Evolutionary conservation across 805 yeast species (phyloP).

Genomic region (Candida loeiensis): DNA sequence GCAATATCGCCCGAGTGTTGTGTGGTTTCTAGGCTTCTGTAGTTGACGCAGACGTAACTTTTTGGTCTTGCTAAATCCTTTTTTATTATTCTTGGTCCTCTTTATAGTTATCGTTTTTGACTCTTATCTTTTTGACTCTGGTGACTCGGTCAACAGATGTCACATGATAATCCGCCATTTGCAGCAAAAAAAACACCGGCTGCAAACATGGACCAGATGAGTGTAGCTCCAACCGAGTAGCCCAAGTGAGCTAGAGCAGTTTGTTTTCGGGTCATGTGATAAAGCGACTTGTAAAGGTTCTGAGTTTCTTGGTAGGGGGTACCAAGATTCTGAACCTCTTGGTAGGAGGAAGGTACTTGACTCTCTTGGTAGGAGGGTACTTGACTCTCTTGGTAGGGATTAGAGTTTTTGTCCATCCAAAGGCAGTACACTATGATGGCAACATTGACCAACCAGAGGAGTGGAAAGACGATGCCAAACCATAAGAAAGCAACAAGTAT

Average conservation of each 20-base stretch:
- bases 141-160: conserved; percentile 4
- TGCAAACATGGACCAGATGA: conserved; percentile 6
- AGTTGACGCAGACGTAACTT: too few relatives aligned
- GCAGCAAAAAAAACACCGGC: neutral
- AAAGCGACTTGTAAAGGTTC: neutral
- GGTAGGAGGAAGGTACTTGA: too few relatives aligned
- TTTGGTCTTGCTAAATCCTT: too few relatives aligned
- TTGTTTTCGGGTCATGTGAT: neutral
- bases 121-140: conserved; percentile 6
- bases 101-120: too few relatives aligned
- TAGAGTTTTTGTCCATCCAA: too few relatives aligned
- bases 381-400: too few relatives aligned
- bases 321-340: too few relatives aligned
- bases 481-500: conserved; percentile 9
- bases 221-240: conserved; percentile 2
- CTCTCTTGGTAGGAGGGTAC: too few relatives aligned
- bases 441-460: conserved; percentile 18
- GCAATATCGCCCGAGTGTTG: too few relatives aligned
- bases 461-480: conserved; percentile 18
- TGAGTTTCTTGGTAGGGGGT: neutral
- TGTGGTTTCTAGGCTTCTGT: too few relatives aligned
- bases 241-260: neutral
- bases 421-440: conserved; percentile 3
- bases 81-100: too few relatives aligned
- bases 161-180: too few relatives aligned